Evolutionary conservation across 2,329 filamentous ascomycete species (phyloP), one percentile per base, ranked within the genome.

Genomic region (Colletotrichum godetiae): DNA sequence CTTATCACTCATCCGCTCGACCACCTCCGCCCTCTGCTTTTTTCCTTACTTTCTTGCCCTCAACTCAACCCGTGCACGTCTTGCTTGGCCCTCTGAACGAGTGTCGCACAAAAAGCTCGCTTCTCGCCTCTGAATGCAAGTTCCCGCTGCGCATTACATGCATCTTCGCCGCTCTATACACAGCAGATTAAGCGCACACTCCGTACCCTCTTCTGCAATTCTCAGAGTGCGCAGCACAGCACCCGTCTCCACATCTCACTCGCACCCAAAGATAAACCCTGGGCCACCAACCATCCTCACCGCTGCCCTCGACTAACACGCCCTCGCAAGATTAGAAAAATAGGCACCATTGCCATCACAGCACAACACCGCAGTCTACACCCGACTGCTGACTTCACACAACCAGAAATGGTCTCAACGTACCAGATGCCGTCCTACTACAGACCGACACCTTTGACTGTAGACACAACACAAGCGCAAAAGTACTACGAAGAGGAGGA

Each of bases 401-500:
- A 60, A 60, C 61, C 68, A 67, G 68, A 71, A 74, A 89, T 89
- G 88, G 87, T 85, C 81, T 86, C 87, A 78, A 82, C 85, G 79
- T 87, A 85, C 79, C 82, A 82, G 77, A 87, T 88, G 86, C 86
- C 86, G 79, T 80, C 84, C 73, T 89, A 84, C 78, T 90, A 87
- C 82, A 84, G 86, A 80, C 81, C 84, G 78, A 82, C 84, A 75
- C 83, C 85, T 76, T 80, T 90, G 79, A 85, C 85, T 63, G 86
- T 90, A 80, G 88, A 90, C 81, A 89, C 88, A 74, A 84, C 80
- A 68, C 84, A 88, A 77, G 82, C 85, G 67, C 86, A 88, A 75
- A 90, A 90, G 80, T 88, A 86, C 84, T 90, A 90, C 79, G 89
- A 91, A 72, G 89, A 91, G 75, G 89, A 91, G 76, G 88, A 91